Base-by-base conservation (phyloP, 495 filamentous ascomycete genomes). In the Penicillium egyptiacum region DNA sequence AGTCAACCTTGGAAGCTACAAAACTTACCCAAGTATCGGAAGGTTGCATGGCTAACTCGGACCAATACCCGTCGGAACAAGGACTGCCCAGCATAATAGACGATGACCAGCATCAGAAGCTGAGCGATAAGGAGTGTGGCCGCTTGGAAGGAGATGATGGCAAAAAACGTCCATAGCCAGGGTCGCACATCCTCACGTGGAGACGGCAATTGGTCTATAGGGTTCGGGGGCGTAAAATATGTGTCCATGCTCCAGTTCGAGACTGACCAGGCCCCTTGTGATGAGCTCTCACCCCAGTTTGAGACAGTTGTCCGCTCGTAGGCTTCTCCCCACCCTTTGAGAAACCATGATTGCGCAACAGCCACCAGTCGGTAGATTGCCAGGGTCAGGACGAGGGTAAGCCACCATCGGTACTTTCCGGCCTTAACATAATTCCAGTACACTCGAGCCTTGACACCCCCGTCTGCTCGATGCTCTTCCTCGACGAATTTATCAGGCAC, bases 371-470 rank as follows among this genome's bases (percentile, higher is more conserved):
- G 85, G 61, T 82, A 87, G 1, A 86, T 44, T 19, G 79, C 65
- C 23, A 90, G 78, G 19, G 85, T 68, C 2, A 77, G 43, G 44
- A 91, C 72, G 22, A 91, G 74, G 6, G 79, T 60, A 17, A 67
- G 61, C 90, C 90, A 95, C 83, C 86, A 92, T 43, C 71, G 74
- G 9, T 90, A 76, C 39, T 81, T 84, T 6, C 89, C 89, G 11
- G 89, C 88, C 72, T 84, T 87, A 60, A 95, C 83, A 63, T 92
- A 95, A 51, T 83, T 83, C 89, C 87, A 92, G 59, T 93, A 95
- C 0, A 93, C 86, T 17, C 78, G 75, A 10, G 80, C 77, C 63
- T 90, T 77, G 5, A 95, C 89, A 3, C 88, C 88, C 49, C 90
- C 90, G 59, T 88, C 83, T 0, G 83, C 87, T 45, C 89, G 80